phyloP scores from a whole-genome alignment of 2,329 filamentous ascomycete species.

The Alternaria incomplexa region DNA sequence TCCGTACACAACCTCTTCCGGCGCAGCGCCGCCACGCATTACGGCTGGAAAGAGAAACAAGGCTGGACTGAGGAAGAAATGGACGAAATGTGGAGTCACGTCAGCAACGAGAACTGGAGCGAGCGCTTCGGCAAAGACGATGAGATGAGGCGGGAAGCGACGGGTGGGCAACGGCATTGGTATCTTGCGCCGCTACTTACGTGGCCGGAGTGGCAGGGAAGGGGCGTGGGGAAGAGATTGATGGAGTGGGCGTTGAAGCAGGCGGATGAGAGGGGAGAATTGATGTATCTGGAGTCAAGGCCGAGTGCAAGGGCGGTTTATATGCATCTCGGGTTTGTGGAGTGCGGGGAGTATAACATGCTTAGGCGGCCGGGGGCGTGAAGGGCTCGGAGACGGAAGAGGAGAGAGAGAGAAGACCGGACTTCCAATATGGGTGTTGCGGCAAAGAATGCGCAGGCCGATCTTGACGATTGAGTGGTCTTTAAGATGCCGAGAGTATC shows the following conservation, averaged over 20 bases:
- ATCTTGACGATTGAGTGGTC: too few species aligned
- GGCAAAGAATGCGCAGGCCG: too few species aligned
- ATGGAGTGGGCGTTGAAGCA: slow-evolving; percentile 39
- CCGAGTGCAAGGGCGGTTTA: slow-evolving; percentile 36
- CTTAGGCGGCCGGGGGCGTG: slow-evolving; percentile 5
- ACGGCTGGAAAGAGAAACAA: slow-evolving; percentile 26
- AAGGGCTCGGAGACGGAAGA: too few species aligned
- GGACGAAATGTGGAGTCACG: slow-evolving; percentile 32
- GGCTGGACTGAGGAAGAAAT: slow-evolving; percentile 33
- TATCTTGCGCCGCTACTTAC: slow-evolving; percentile 38
- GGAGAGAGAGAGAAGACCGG: too few species aligned
- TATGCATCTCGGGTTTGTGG: slow-evolving; percentile 38
- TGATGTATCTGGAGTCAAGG: slow-evolving; percentile 38
- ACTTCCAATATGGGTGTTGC: too few species aligned
- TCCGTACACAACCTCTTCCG: slow-evolving; percentile 27
- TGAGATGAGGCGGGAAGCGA: slow-evolving; percentile 13
- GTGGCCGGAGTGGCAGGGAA: slow-evolving; percentile 38
- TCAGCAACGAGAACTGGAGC: slow-evolving; percentile 28
- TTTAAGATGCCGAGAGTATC: too few species aligned
- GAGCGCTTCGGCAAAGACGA: slow-evolving; percentile 25
- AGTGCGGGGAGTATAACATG: slow-evolving; percentile 20
- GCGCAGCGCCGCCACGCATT: slow-evolving; percentile 24
- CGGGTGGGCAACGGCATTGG: slow-evolving; percentile 38
- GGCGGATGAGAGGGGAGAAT: slow-evolving; percentile 35
- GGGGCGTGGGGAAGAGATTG: slow-evolving; percentile 35